phyloP scores from a whole-genome alignment of 768 basidiomycete species.

The Termitomyces sp. region DNA sequence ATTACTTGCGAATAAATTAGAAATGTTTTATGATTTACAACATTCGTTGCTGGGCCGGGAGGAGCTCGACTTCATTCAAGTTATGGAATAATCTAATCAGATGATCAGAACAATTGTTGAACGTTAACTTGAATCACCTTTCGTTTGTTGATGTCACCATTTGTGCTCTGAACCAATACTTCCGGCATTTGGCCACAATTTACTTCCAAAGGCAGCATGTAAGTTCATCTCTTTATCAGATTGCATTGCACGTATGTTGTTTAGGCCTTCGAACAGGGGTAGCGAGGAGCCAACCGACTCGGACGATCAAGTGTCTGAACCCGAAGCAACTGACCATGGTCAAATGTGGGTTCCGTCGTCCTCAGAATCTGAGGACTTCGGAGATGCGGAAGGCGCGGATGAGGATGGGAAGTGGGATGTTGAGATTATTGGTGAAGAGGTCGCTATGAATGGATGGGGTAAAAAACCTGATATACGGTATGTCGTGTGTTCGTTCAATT shows the following conservation, averaged over 20 bases:
- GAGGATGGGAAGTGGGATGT: constrained; percentile 29
- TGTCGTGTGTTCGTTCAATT: constrained; percentile 10
- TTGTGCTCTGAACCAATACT: no score
- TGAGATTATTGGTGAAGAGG: constrained; percentile 40
- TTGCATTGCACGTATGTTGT: neutral
- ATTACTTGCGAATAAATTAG: no score
- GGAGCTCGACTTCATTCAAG: no score
- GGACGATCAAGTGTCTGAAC: neutral
- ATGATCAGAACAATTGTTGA: no score
- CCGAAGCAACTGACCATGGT: constrained; percentile 1
- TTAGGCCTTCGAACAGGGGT: neutral
- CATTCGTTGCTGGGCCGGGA: no score
- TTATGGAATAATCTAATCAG: no score
- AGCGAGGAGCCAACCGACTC: neutral
- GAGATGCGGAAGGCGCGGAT: constrained; percentile 27
- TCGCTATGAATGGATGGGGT: constrained; percentile 27
- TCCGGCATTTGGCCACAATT: no score
- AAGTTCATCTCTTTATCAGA: neutral
- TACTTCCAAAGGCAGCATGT: neutral
- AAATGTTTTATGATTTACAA: no score
- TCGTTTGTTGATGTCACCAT: neutral
- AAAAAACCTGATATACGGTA: constrained; percentile 25
- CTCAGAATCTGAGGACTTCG: constrained; percentile 29
- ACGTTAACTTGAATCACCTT: no score
- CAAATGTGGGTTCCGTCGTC: constrained; percentile 17